Conservation (phyloP, 2,329 filamentous ascomycete species). For the Elsinoe ampelina region DNA sequence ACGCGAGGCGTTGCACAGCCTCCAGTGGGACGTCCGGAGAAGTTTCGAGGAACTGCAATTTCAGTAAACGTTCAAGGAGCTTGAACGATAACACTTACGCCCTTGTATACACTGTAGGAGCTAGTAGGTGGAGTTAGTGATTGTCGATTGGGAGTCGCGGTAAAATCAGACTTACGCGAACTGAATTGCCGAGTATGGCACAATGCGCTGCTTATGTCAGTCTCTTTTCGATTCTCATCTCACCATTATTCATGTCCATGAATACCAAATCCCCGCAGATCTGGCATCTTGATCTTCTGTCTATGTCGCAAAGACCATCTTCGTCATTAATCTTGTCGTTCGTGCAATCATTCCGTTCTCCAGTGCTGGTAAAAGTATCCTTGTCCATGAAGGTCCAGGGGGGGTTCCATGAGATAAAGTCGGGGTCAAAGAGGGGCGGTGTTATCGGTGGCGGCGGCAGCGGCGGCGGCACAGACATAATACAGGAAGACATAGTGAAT, state of each 20-base stretch:
- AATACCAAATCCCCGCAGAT: too few species aligned
- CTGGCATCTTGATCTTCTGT: background rate
- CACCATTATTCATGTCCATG: background rate
- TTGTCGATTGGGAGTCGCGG: background rate
- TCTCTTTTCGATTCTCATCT: background rate
- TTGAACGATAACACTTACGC: constrained; percentile 46
- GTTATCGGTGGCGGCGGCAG: background rate
- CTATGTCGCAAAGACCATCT: background rate
- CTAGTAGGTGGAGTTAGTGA: constrained; percentile 29
- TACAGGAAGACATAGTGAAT: background rate
- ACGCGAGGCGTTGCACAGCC: constrained; percentile 68
- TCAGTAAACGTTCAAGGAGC: background rate
- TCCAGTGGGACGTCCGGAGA: constrained; percentile 64
- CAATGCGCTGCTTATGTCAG: constrained; percentile 52
- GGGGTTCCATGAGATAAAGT: too few species aligned
- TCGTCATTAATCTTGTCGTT: too few species aligned
- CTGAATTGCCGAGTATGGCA: constrained; percentile 95
- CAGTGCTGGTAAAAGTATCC: too few species aligned
- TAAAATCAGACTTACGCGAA: constrained; percentile 46
- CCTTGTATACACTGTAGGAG: constrained; percentile 95
- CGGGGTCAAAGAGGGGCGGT: background rate
- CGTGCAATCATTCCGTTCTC: too few species aligned
- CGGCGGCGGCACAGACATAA: background rate
- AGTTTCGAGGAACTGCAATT: constrained; percentile 59
- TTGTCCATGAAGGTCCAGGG: background rate